Base-by-base conservation (phyloP, 1,284 basidiomycete genomes). In the Leccinum insigne region DNA sequence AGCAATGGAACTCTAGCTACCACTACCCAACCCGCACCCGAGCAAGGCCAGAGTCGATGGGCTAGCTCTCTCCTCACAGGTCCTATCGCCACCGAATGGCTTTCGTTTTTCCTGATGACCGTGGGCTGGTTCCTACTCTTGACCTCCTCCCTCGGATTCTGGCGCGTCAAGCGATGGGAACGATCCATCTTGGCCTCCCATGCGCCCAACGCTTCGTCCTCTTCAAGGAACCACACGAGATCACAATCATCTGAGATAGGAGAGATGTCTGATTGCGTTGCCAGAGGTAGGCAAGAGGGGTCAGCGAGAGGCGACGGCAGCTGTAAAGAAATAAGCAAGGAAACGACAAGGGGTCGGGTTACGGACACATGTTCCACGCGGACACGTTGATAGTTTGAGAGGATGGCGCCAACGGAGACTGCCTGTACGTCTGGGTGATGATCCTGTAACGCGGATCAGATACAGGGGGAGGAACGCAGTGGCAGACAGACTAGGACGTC, bases 311-410 rank as follows among this genome's bases (percentile, higher is more conserved):
- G n/a, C 96, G 86, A 14, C 85, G 85, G 74, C 94, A 96, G 23
- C 94, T 95, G 70, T 11, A 49, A 38, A 64, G 21, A 66, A 29
- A 54, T 73, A 60, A 77, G 62, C 1, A 54, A 56, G n/a, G 42
- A 40, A 47, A n/a, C 6, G 11, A 8, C 9, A 26, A 59, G 10
- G 6, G 21, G 49, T 8, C 5, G 9, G 21, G 35, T 42, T 21
- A 75, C 91, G 78, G 74, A 94, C 88, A 99, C 96, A 84, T 99
- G 96, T 79, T 99, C 98, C 14, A 99, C 96, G 61, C 98, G 87
- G 18, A 99, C 90, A 18, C 98, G 87, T 74, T 99, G 98, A 75
- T 99, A 99, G 75, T 95, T 98, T 21, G 96, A 99, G 35, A 99
- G 84, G 66, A 99, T 99, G 2, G 98, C 97, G 2, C 98, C 98